Conservation (phyloP, 805 yeast species). For the Nakazawaea siamensis region DNA sequence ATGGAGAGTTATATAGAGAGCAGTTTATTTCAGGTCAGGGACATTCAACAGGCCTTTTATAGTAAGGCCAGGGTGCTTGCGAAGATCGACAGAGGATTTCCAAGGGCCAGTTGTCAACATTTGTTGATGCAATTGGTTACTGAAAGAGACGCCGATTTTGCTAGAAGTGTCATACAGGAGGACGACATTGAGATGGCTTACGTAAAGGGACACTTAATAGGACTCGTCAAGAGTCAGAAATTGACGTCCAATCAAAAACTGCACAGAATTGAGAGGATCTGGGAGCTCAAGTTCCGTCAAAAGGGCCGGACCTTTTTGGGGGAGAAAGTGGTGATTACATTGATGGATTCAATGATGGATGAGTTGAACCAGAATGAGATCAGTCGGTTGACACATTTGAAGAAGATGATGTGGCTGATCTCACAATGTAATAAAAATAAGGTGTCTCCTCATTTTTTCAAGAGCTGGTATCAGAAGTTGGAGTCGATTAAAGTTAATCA, state of each 20-base stretch:
- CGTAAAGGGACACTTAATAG: constrained; percentile 4
- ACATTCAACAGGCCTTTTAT: neutral
- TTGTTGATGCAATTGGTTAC: constrained; percentile 1
- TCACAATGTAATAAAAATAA: constrained; percentile 2
- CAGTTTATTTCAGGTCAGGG: neutral
- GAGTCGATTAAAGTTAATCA: neutral
- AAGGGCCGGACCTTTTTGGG: constrained; percentile 1
- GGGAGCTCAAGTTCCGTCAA: neutral
- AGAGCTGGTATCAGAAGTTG: constrained; percentile 1
- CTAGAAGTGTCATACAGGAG: too few species aligned
- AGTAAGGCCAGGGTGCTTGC: neutral
- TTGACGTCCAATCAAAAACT: constrained; percentile 3
- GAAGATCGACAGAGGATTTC: neutral
- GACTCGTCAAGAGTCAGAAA: neutral
- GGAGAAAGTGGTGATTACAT: neutral
- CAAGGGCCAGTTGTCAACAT: neutral
- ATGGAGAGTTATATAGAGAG: constrained; percentile 2
- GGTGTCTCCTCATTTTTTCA: neutral
- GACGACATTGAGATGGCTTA: too few species aligned
- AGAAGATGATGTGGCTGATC: constrained; percentile 4
- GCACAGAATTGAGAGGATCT: neutral
- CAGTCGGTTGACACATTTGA: neutral
- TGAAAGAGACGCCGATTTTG: neutral
- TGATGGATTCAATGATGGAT: constrained; percentile 1
- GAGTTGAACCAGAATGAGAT: constrained; percentile 3